These are phyloP conservation scores for Dactylellina drechsleri DNA, from an alignment of 2,329 filamentous ascomycete species.

Conservation along the genomic window DNA sequence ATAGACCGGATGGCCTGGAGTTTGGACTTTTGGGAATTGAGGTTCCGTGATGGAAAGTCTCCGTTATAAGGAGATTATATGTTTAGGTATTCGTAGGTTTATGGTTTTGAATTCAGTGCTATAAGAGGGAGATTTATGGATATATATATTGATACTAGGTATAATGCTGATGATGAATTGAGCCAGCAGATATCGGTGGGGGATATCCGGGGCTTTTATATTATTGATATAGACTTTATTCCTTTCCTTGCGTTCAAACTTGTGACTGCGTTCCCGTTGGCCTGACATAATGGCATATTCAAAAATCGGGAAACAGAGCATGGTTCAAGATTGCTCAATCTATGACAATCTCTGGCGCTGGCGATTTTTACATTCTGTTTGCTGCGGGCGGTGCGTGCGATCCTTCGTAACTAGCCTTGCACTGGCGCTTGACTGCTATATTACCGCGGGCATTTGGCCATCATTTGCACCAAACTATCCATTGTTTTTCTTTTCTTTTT, in stretches of 20 bases:
- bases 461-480: background rate
- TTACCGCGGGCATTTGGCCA: background rate
- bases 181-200: too few species aligned
- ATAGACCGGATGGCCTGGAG: slow-evolving; percentile 20
- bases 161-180: too few species aligned
- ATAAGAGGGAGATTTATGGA: too few species aligned
- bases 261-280: background rate
- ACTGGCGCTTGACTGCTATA: slow-evolving; percentile 3
- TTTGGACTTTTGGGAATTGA: slow-evolving; percentile 6
- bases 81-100: too few species aligned
- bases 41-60: slow-evolving; percentile 10
- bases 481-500: slow-evolving; percentile 1
- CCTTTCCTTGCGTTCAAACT: background rate
- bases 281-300: background rate
- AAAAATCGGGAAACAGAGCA: background rate
- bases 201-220: too few species aligned
- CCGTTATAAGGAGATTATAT: too few species aligned
- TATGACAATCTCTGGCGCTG: background rate
- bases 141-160: too few species aligned
- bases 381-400: background rate
- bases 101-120: too few species aligned
- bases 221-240: background rate
- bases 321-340: background rate
- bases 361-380: background rate
- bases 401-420: slow-evolving; percentile 6